phyloP scores from a whole-genome alignment of 2,329 filamentous ascomycete species.

The Stemphylium beticola region DNA sequence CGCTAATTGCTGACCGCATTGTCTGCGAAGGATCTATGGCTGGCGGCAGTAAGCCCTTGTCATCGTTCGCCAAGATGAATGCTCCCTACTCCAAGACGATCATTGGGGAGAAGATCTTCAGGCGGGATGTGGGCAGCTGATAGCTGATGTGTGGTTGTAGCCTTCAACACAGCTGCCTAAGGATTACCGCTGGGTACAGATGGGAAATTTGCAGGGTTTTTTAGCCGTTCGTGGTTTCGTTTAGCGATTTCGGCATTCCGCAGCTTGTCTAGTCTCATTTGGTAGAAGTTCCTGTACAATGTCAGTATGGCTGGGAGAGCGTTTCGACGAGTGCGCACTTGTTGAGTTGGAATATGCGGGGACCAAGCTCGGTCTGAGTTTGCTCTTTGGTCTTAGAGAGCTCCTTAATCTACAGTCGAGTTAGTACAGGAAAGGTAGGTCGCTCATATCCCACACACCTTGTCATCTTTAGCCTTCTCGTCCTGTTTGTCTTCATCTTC shows the following conservation, averaged over 20 bases:
- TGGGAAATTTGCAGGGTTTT: constrained; percentile 81
- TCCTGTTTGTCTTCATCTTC: constrained; percentile 69
- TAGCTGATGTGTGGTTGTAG: neutral
- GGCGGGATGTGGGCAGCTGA: neutral
- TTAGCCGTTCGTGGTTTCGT: constrained; percentile 79
- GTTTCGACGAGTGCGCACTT: constrained; percentile 60
- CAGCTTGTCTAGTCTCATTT: constrained; percentile 81
- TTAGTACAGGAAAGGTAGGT: constrained; percentile 8
- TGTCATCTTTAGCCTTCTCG: constrained; percentile 66
- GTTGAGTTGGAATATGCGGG: constrained; percentile 82
- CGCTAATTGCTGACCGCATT: constrained; percentile 47
- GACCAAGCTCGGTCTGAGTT: constrained; percentile 65
- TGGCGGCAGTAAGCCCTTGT: constrained; percentile 28
- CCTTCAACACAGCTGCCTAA: constrained; percentile 10
- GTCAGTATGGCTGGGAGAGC: neutral
- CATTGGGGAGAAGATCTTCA: constrained; percentile 2
- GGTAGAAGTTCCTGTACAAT: constrained; percentile 74
- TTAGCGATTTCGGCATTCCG: constrained; percentile 79
- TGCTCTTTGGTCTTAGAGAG: constrained; percentile 56
- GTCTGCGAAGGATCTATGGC: constrained; percentile 26
- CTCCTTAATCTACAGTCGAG: constrained; percentile 50
- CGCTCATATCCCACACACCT: constrained; percentile 50
- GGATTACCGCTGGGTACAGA: constrained; percentile 73
- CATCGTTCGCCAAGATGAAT: constrained; percentile 21
- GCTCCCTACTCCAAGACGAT: constrained; percentile 16